These are phyloP conservation scores for Magnusiomyces fungicola DNA, from an alignment of 1,139 yeast species.

Conservation along the genomic window DNA sequence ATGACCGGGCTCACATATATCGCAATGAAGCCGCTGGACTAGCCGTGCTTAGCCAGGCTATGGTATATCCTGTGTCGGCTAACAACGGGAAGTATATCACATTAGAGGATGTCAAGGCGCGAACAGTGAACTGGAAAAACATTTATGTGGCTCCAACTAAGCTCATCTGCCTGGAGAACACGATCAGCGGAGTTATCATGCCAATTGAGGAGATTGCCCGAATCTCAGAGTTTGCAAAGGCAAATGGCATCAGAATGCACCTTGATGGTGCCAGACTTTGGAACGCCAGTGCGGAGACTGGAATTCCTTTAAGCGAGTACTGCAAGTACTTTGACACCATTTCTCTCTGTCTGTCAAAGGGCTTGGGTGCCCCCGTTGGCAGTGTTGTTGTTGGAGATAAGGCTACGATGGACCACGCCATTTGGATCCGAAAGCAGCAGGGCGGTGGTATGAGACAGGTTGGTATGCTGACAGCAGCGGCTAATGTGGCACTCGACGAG, in stretches of 20 bases:
- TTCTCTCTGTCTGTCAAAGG: constrained; percentile 82
- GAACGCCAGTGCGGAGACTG: constrained; percentile 79
- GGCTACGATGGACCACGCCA: constrained; percentile 59
- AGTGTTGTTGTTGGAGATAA: constrained; percentile 71
- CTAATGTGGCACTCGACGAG: constrained; percentile 66
- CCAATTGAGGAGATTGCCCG: constrained; percentile 75
- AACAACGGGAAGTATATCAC: constrained; percentile 68
- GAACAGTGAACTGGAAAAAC: constrained; percentile 68
- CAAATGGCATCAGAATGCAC: constrained; percentile 59
- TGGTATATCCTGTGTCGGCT: constrained; percentile 82
- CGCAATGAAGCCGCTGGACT: constrained; percentile 86
- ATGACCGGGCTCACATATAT: constrained; percentile 77
- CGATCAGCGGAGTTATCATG: constrained; percentile 73
- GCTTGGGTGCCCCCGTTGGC: constrained; percentile 93
- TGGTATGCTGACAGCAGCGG: constrained; percentile 81
- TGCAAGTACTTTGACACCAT: constrained; percentile 80
- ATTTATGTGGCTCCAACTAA: constrained; percentile 87
- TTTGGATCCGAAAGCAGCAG: constrained; percentile 84
- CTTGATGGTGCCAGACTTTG: constrained; percentile 95
- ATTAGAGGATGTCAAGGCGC: constrained; percentile 62
- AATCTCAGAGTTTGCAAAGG: constrained; percentile 65
- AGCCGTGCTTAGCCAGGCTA: constrained; percentile 83
- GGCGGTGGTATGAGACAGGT: constrained; percentile 95
- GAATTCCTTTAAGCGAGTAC: constrained; percentile 60
- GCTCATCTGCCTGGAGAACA: constrained; percentile 79